Evolutionary conservation across 2,329 filamentous ascomycete genomes (phyloP), one percentile per base, ranked within the genome.

Genomic region (Xylariaceae sp.): DNA sequence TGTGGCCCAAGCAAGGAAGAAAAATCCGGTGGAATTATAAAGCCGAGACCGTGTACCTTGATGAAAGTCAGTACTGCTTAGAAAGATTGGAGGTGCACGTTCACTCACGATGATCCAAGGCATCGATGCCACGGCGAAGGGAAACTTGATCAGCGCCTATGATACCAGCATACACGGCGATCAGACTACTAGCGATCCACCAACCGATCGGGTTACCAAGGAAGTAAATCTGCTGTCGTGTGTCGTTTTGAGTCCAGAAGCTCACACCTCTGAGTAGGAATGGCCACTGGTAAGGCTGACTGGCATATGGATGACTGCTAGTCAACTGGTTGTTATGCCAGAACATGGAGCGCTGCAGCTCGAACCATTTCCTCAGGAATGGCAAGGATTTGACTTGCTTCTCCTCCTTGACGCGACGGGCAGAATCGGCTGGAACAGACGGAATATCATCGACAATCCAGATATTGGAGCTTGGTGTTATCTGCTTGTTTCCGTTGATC

Each of bases 401-500:
- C 57, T 83, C 78, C 48, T 87, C 78, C 71, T 86, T 93, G 45
- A 81, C 69, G 48, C 88, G 79, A 44, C 93, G 88, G 30, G 78
- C 73, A 53, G 83, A 81, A 53, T 89, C 88, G 4, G 66, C 72
- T 2, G 83, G 71, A 35, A 97, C 69, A 9, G 84, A 89, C n/a
- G 87, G 79, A 39, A 97, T 87, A 50, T 95, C 88, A 57, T 98
- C 93, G 12, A 90, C 85, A 54, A 86, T 84, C 93, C 93, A 98
- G 48, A 95, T 76, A 63, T 98, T 98, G 63, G 89, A 95, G 61
- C 85, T 83, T 48, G 91, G 87, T 19, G 82, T 74, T 40, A 94
- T 72, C 62, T 95, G 94, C 79, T 98, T 98, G 76, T 98, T 98
- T 45, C 93, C 93, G 65, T 98, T 98, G 73, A 98, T 96, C 64